A percentile compares a stretch with the other conserved stretches of the same genome.
These are phyloP conservation scores for Cryptosporidium sp. DNA, from an alignment of 169 alveolate genomes.

Conservation along the genomic window DNA sequence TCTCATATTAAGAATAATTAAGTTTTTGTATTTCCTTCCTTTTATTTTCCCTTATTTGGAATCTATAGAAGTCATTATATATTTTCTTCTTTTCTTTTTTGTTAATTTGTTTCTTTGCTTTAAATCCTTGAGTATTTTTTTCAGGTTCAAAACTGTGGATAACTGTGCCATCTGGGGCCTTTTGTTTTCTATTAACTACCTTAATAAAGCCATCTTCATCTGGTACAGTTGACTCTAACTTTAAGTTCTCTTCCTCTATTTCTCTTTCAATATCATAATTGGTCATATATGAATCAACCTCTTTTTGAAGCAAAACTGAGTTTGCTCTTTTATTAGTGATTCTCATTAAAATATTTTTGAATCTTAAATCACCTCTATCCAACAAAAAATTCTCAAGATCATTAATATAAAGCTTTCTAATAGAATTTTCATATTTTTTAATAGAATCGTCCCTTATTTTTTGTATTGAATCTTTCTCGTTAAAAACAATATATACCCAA, in stretches of 20 bases:
- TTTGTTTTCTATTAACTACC: constrained; percentile 17
- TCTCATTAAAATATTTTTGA: constrained; percentile 8
- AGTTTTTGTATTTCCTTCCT: constrained; percentile 56
- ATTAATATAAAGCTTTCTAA: constrained; percentile 18
- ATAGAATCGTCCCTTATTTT: constrained; percentile 24
- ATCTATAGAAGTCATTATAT: constrained; percentile 37
- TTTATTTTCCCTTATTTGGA: constrained; percentile 59
- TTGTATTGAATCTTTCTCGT: constrained; percentile 13
- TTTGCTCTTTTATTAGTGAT: constrained; percentile 27
- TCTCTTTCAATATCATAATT: constrained; percentile 58
- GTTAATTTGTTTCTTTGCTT: constrained; percentile 17
- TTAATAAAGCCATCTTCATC: constrained; percentile 64
- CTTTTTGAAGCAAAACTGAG: constrained; percentile 6
- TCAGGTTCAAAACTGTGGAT: constrained; percentile 53
- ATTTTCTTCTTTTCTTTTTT: constrained; percentile 56
- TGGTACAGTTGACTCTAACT: constrained; percentile 38
- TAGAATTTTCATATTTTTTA: background rate
- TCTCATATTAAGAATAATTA: background rate
- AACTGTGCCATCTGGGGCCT: constrained; percentile 69
- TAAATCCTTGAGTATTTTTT: background rate
- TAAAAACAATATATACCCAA: constrained; percentile 50
- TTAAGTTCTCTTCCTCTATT: constrained; percentile 62
- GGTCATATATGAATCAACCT: constrained; percentile 53
- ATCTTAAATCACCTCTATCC: background rate
- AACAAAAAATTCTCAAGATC: background rate